Percentiles rank a stretch among this genome's conserved stretches.
These are phyloP conservation scores for Solanum chiquidenum DNA, from an alignment of 257 asterid species.

Conservation along the genomic window DNA sequence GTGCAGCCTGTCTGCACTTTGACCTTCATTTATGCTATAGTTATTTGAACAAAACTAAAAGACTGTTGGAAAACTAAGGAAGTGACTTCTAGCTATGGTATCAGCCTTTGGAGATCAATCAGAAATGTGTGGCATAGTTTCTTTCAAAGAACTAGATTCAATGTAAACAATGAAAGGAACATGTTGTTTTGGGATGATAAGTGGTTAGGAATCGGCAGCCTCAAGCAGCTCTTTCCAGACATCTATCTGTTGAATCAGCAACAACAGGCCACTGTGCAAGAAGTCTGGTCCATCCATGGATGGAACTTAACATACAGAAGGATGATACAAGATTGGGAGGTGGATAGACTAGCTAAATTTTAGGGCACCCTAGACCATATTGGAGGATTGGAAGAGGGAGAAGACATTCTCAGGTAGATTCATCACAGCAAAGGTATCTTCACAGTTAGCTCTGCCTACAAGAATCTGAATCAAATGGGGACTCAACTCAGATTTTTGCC, in stretches of 20 bases:
- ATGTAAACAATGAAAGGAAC: neutral
- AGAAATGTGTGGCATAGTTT: neutral
- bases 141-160: neutral
- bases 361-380: neutral
- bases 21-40: neutral
- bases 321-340: neutral
- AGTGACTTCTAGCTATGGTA: neutral
- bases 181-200: neutral
- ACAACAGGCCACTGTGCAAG: neutral
- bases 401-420: neutral
- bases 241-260: neutral
- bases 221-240: neutral
- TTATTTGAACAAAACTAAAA: neutral
- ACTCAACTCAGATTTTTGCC: neutral
- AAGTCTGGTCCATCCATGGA: neutral
- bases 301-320: neutral
- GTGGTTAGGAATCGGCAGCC: neutral
- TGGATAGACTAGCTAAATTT: neutral
- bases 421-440: neutral
- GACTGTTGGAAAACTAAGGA: neutral
- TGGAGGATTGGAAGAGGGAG: neutral
- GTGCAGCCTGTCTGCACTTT: neutral
- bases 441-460: neutral
- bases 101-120: neutral
- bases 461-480: neutral